phyloP scores from a whole-genome alignment of 2,329 filamentous ascomycete genomes.

The Neopestalotiopsis sp. region DNA sequence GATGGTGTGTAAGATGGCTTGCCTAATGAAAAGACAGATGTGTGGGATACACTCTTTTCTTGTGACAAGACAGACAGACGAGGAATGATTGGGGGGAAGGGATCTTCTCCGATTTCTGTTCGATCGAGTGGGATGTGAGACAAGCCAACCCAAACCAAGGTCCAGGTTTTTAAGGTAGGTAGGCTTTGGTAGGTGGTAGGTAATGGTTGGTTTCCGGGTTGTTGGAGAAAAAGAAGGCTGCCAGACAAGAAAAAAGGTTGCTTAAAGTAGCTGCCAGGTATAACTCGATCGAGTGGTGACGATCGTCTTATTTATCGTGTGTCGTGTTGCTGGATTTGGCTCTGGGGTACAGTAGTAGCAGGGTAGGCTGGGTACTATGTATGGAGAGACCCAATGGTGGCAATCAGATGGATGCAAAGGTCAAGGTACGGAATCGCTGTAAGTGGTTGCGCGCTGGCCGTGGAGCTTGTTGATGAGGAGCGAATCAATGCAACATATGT shows the following conservation, averaged over 20 bases:
- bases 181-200: neutral
- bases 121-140: constrained; percentile 20
- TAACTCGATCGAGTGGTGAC: constrained; percentile 10
- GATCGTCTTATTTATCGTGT: constrained; percentile 15
- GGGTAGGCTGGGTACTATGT: neutral
- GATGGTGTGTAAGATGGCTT: constrained; percentile 16
- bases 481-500: constrained; percentile 1
- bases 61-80: constrained; percentile 4
- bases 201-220: neutral
- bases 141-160: constrained; percentile 15
- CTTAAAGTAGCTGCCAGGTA: neutral
- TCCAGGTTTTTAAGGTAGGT: neutral
- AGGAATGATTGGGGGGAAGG: neutral
- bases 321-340: constrained; percentile 12
- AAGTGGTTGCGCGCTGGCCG: neutral
- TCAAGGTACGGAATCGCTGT: neutral
- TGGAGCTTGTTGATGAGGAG: neutral
- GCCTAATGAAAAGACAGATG: neutral
- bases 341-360: neutral
- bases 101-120: constrained; percentile 15
- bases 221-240: neutral
- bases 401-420: constrained; percentile 1
- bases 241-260: neutral
- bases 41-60: constrained; percentile 6
- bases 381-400: neutral